A percentile compares a stretch with the other conserved stretches of the same genome.
Conservation (phyloP, 177 flowering plant genomes). For the Vitis hybrid region DNA sequence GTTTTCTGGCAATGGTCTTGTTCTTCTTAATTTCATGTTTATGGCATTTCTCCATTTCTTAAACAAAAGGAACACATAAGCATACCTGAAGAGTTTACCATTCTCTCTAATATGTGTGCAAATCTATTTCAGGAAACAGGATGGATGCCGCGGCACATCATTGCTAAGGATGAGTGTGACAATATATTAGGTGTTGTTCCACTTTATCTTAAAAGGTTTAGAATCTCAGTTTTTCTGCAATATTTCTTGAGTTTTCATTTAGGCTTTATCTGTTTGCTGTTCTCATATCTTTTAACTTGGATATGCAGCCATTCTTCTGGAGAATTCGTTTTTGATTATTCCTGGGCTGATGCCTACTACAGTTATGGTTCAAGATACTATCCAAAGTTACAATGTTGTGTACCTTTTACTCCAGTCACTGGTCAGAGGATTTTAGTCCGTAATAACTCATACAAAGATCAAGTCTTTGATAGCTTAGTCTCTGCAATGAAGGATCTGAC, state of each 20-base stretch:
- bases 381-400: slow-evolving; percentile 89
- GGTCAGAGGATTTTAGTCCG: slow-evolving; percentile 84
- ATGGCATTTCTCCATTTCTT: background rate
- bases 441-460: slow-evolving; percentile 57
- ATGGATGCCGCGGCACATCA: slow-evolving; percentile 78
- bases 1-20: too few relatives aligned
- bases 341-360: slow-evolving; percentile 96
- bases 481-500: slow-evolving; percentile 70
- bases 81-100: background rate
- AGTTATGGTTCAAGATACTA: slow-evolving; percentile 75
- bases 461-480: slow-evolving; percentile 69
- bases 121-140: slow-evolving; percentile 76
- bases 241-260: slow-evolving; percentile 1
- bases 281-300: slow-evolving; percentile 18
- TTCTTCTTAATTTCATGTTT: too few relatives aligned
- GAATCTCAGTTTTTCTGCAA: slow-evolving; percentile 10
- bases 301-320: slow-evolving; percentile 92
- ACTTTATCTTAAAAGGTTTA: slow-evolving; percentile 92
- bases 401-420: slow-evolving; percentile 96
- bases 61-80: background rate
- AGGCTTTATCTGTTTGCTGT: slow-evolving; percentile 3
- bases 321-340: slow-evolving; percentile 93
- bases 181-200: slow-evolving; percentile 84
- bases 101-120: slow-evolving; percentile 2
- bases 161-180: slow-evolving; percentile 70